phyloP scores from a whole-genome alignment of 2,329 filamentous ascomycete species.

The Phialophora verrucosa region DNA sequence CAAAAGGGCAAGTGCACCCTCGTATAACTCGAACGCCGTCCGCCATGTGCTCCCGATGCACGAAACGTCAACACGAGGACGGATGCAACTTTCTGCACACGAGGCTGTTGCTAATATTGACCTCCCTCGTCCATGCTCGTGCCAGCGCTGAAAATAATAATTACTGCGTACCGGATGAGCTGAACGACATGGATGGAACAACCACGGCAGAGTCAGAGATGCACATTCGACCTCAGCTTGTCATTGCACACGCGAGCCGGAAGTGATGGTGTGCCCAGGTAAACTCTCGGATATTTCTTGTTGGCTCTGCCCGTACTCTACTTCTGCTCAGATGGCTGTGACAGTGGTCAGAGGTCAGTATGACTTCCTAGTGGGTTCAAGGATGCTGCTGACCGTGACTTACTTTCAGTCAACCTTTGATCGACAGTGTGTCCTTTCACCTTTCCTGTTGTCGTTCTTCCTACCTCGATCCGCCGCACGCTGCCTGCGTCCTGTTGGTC shows the following conservation, averaged over 20 bases:
- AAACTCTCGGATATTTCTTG: not conserved
- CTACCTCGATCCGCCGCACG: not conserved
- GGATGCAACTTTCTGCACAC: not conserved
- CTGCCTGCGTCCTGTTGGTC: not conserved
- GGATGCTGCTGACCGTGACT: not conserved
- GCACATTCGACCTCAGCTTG: not conserved
- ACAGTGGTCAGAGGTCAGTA: not conserved
- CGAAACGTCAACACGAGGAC: not conserved
- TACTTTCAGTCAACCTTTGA: not conserved
- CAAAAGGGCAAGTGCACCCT: constrained; percentile 3
- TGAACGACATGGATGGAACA: not conserved
- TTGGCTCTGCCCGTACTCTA: not conserved
- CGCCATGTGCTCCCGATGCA: not conserved
- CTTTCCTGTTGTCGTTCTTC: not conserved
- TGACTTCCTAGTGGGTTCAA: not conserved
- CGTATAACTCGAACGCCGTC: not conserved
- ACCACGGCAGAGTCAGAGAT: not conserved
- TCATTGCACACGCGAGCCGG: not conserved
- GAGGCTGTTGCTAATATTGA: constrained; percentile 1
- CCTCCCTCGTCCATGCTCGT: not conserved
- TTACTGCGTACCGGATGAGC: not conserved
- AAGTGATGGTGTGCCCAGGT: not conserved
- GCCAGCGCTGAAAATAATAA: not conserved
- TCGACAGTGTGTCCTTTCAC: not conserved
- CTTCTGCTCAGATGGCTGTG: not conserved